Percentiles rank a stretch among this genome's conserved stretches.
phyloP scores from a whole-genome alignment of 2,329 filamentous ascomycete genomes.

The Gnomoniopsis smithogilvyi region DNA sequence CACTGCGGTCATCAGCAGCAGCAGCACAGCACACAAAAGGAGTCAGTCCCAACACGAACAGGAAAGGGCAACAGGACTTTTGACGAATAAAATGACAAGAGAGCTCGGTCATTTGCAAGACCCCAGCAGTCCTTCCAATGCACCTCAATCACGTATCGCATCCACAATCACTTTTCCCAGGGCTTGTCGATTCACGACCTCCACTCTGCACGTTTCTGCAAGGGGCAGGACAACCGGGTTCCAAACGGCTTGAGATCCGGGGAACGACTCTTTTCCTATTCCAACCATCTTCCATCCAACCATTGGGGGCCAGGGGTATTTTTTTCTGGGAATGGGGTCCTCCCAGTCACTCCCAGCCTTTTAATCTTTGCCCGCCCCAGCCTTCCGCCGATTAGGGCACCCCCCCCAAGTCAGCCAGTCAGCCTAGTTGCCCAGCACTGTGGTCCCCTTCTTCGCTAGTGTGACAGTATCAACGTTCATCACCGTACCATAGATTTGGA shows the following conservation, averaged over 20 bases:
- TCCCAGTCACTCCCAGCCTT: not conserved
- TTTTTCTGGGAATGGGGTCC: too few relatives aligned
- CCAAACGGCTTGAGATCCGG: not conserved
- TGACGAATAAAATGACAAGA: not conserved
- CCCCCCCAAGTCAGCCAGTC: too few relatives aligned
- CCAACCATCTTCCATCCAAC: not conserved
- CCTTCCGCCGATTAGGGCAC: too few relatives aligned
- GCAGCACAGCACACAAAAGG: not conserved
- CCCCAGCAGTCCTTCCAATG: not conserved
- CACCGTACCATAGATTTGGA: too few relatives aligned
- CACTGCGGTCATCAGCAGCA: too few relatives aligned
- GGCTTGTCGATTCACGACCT: not conserved
- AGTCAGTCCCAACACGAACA: not conserved
- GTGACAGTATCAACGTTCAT: not conserved
- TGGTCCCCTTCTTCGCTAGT: not conserved
- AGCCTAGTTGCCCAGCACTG: not conserved
- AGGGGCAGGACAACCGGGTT: not conserved
- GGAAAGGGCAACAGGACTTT: not conserved
- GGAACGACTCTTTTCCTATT: not conserved
- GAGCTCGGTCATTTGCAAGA: not conserved
- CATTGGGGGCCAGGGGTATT: not conserved
- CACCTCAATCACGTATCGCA: not conserved
- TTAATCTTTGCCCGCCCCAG: not conserved
- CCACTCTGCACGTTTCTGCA: not conserved
- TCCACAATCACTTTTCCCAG: not conserved